Base-by-base conservation (phyloP, 495 filamentous ascomycete genomes). In the Acidiella bohemica region DNA sequence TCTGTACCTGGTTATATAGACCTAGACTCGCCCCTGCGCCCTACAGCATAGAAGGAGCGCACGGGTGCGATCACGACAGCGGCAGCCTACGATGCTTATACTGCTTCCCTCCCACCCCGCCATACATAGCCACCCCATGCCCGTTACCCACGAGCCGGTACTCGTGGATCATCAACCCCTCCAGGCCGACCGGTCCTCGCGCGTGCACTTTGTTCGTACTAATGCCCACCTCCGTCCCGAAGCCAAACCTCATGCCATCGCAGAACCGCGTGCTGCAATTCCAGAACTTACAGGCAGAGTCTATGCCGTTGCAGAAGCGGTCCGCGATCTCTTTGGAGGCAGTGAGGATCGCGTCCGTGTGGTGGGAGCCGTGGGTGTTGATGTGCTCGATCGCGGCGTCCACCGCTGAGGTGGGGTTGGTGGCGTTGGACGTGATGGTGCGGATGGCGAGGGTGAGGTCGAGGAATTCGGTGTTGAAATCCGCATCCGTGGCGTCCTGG, bases 171-270 rank as follows among this genome's bases (percentile, higher is more conserved):
- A 84, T 93, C 59, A 97, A 61, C 0, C 90, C 90, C 55, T 96
- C 88, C 31, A 97, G 61, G 12, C 90, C 90, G 10, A 97, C 90
- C 0, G 90, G 90, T 1, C 90, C 90, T 26, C 90, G 68, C 6
- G 84, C 80, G 54, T 97, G 90, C 38, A 97, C 93, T 63, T 96
- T 97, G 62, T 96, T 97, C 31, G 90, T 97, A 61, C 83, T 92
- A 57, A 97, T 94, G 27, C 90, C 90, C 2, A 97, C 90, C 59
- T 99, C 90, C 0, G 90, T 95, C 23, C 90, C 90, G 63, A 99
- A 96, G 2, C 90, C 90, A 59, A 84, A 99, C 21, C 90, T 71
- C 78, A 92, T 93, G 2, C 90, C 90, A 55, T 99, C 90, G 3
- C 88, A 85, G 60, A 99, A 90, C 16, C 90, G 71, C 9, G 84